Conservation (phyloP, 352 stramenopile species). For the Phytophthora idaei region DNA sequence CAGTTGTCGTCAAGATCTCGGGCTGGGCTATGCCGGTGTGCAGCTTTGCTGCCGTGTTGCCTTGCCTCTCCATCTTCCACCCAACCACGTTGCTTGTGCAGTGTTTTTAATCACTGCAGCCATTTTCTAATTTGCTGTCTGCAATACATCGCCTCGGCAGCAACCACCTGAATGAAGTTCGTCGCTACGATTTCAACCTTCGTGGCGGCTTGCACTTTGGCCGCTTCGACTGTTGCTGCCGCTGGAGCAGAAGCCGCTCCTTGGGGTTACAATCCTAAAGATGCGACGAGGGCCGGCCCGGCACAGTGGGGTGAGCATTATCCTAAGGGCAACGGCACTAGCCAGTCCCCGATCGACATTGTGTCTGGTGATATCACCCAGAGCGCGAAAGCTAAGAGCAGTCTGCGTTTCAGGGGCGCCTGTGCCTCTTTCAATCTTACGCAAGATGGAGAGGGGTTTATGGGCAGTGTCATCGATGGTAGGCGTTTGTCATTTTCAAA, state of each 20-base stretch:
- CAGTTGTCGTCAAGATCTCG: constrained; percentile 3
- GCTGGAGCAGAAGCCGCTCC: constrained; percentile 4
- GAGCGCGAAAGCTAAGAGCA: constrained; percentile 5
- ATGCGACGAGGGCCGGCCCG: too few relatives aligned
- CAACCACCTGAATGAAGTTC: constrained; percentile 18
- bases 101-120: too few relatives aligned
- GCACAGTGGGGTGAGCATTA: too few relatives aligned
- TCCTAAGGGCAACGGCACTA: too few relatives aligned
- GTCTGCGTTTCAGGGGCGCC: constrained; percentile 25
- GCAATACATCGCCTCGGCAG: neutral
- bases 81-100: neutral
- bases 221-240: constrained; percentile 11
- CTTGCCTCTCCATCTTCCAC: neutral
- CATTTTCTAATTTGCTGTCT: constrained; percentile 20
- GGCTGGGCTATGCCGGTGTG: constrained; percentile 4
- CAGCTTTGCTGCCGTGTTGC: neutral
- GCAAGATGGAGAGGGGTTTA: constrained; percentile 23
- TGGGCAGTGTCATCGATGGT: constrained; percentile 21
- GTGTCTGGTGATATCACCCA: constrained; percentile 8
- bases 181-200: constrained; percentile 9
- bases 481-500: constrained; percentile 27
- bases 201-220: constrained; percentile 7
- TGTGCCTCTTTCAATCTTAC: constrained; percentile 33
- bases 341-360: constrained; percentile 40
- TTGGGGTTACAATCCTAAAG: constrained; percentile 20